These are phyloP conservation scores for Coniferiporia weirii DNA, from an alignment of 1,284 basidiomycete genomes.

Conservation along the genomic window DNA sequence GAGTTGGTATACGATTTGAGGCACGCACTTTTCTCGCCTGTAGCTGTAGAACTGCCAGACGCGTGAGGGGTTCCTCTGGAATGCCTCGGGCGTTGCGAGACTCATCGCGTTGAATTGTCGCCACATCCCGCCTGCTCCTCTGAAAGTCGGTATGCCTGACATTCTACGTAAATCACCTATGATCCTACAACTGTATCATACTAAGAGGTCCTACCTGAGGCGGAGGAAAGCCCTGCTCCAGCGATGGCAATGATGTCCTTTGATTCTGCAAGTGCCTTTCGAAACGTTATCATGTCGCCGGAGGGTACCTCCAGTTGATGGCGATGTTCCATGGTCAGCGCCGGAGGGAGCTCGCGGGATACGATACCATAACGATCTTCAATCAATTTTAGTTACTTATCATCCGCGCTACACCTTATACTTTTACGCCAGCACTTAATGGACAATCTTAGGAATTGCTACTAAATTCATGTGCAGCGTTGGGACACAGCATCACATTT, in stretches of 20 bases:
- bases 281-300: constrained; percentile 30
- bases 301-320: constrained; percentile 1
- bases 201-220: constrained; percentile 39
- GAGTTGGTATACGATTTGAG: background rate
- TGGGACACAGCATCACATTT: too few species aligned
- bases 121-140: constrained; percentile 59
- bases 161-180: background rate
- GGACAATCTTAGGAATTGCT: too few species aligned
- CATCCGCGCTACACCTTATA: too few species aligned
- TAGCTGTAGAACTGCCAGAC: constrained; percentile 68
- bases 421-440: too few species aligned
- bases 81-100: constrained; percentile 56
- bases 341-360: too few species aligned
- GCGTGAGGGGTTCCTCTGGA: constrained; percentile 43
- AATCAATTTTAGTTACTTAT: too few species aligned
- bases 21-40: constrained; percentile 43
- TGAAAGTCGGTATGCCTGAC: constrained; percentile 56
- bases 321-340: background rate
- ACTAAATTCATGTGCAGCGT: too few species aligned
- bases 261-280: constrained; percentile 27
- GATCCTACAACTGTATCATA: background rate
- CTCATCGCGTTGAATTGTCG: constrained; percentile 48
- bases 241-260: constrained; percentile 50
- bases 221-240: constrained; percentile 56
- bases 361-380: too few species aligned